A percentile compares a stretch with the other conserved stretches of the same genome.
Evolutionary conservation across 2,329 filamentous ascomycete genomes (phyloP).

Genomic region (Plectosphaerella sp.): DNA sequence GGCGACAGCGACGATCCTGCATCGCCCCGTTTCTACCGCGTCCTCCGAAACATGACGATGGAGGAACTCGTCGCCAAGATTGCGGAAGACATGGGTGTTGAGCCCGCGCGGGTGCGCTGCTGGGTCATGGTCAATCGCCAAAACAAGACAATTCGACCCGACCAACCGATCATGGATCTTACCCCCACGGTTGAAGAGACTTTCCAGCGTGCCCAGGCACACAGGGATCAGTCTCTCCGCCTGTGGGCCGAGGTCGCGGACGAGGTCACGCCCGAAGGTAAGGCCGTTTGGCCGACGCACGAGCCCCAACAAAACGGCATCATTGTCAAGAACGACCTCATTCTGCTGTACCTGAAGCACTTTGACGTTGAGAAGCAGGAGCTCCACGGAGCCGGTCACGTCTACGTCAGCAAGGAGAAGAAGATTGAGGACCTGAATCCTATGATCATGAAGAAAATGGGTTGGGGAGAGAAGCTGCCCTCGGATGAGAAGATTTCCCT

Average conservation of each 20-base stretch:
- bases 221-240: constrained; percentile 69
- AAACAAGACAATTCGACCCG: constrained; percentile 92
- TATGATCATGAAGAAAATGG: constrained; percentile 75
- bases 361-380: constrained; percentile 77
- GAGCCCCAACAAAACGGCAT: constrained; percentile 53
- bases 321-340: constrained; percentile 55
- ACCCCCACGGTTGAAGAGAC: constrained; percentile 74
- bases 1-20: constrained; percentile 56
- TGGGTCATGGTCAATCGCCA: constrained; percentile 99
- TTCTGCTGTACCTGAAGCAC: constrained; percentile 88
- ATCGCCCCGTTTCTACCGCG: constrained; percentile 66
- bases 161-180: constrained; percentile 76
- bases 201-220: constrained; percentile 45
- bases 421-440: constrained; percentile 82
- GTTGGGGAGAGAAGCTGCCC: constrained; percentile 72
- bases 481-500: constrained; percentile 61
- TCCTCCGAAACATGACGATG: constrained; percentile 72
- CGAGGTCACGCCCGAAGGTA: constrained; percentile 61
- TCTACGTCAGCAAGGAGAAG: constrained; percentile 84
- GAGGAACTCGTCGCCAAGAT: constrained; percentile 69
- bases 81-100: constrained; percentile 63
- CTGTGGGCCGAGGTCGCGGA: constrained; percentile 82
- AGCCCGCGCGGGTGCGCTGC: constrained; percentile 68
- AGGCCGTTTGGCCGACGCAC: constrained; percentile 66
- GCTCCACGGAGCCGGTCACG: constrained; percentile 71